These are phyloP conservation scores for Cucumis melo DNA, from an alignment of 306 rosid genomes.

Conservation along the genomic window DNA sequence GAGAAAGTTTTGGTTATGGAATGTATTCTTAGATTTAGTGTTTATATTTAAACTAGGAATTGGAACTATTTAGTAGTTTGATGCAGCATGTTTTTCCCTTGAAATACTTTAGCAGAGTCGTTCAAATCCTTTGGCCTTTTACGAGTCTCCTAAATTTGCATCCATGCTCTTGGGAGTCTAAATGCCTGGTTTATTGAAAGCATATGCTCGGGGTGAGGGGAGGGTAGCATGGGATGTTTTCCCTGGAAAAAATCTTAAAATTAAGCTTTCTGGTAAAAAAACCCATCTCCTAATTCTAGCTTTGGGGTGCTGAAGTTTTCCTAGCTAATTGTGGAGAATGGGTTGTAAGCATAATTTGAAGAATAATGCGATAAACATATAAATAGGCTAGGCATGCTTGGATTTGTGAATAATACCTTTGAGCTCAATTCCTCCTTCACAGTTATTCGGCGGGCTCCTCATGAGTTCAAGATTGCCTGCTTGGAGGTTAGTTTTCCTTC, in stretches of 20 bases:
- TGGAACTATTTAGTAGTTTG: neutral
- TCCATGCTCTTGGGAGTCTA: neutral
- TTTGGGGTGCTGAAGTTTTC: neutral
- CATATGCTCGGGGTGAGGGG: neutral
- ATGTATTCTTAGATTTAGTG: neutral
- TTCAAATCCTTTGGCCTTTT: neutral
- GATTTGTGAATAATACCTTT: neutral
- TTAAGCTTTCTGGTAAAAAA: neutral
- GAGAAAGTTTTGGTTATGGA: neutral
- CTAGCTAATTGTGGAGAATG: neutral
- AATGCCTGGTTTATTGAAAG: neutral
- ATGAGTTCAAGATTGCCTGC: constrained; percentile 93
- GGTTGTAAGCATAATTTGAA: neutral
- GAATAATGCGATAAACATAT: neutral
- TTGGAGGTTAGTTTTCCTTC: constrained; percentile 62
- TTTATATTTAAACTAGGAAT: neutral
- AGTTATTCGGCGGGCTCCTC: constrained; percentile 96
- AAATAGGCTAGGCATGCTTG: neutral
- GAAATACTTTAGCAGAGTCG: neutral
- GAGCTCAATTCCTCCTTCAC: constrained; percentile 9
- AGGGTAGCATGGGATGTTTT: too few species aligned
- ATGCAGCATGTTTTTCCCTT: neutral
- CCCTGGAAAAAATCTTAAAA: neutral
- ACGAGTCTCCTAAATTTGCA: neutral
- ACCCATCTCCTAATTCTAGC: neutral